Percentiles rank a stretch among this genome's conserved stretches.
These are phyloP conservation scores for Nymphaea colorata DNA, from an alignment of 164 flowering plant genomes.

Conservation along the genomic window DNA sequence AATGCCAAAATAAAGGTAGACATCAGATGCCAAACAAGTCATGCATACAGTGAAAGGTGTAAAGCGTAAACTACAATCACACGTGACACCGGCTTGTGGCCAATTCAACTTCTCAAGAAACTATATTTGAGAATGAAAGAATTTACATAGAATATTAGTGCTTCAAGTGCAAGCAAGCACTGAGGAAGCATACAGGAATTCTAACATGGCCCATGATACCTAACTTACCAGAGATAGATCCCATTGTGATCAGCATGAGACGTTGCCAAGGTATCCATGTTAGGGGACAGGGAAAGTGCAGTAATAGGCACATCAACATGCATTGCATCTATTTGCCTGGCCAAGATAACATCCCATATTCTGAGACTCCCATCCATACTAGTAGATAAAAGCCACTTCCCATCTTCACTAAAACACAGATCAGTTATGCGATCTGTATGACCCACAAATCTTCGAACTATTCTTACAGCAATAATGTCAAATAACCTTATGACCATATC, in stretches of 20 bases:
- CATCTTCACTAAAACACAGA: conserved; percentile 95
- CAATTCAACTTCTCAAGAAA: no score
- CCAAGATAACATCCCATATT: conserved; percentile 92
- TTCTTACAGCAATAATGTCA: conserved; percentile 67
- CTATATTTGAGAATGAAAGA: no score
- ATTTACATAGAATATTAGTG: no score
- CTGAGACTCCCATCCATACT: conserved; percentile 98
- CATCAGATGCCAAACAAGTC: not conserved
- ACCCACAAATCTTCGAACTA: conserved; percentile 96
- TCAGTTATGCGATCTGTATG: conserved; percentile 94
- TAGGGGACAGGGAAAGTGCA: conserved; percentile 82
- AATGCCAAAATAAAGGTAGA: not conserved
- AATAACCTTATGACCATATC: conserved; percentile 70
- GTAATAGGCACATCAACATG: conserved; percentile 75
- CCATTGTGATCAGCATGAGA: conserved; percentile 97
- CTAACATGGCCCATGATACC: not conserved
- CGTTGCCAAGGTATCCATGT: conserved; percentile 92
- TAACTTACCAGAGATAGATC: conserved; percentile 71
- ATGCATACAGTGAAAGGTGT: not conserved
- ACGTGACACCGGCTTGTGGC: no score
- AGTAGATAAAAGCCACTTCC: conserved; percentile 92
- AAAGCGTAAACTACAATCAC: no score
- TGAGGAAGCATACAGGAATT: no score
- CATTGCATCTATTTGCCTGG: conserved; percentile 84
- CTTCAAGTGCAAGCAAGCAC: no score